phyloP scores from a whole-genome alignment of 805 yeast species.

The Teunomyces panamensis region DNA sequence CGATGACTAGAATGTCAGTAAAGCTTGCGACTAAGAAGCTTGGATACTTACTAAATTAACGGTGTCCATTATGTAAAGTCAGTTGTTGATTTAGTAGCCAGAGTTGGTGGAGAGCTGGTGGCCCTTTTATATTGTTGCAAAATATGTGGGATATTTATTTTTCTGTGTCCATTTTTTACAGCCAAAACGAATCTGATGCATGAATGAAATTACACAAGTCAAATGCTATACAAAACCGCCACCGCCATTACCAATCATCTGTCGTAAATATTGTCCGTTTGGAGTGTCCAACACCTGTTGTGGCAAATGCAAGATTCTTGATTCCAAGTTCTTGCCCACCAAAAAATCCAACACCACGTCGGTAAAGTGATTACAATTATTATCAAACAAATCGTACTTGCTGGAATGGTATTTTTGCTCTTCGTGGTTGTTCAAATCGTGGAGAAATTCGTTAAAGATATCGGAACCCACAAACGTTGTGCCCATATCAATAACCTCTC shows the following conservation, averaged over 20 bases:
- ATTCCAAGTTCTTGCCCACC: slow-evolving; percentile 55
- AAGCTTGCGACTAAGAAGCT: not conserved
- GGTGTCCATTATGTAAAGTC: not conserved
- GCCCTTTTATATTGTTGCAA: not conserved
- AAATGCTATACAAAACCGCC: slow-evolving; percentile 7
- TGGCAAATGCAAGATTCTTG: slow-evolving; percentile 51
- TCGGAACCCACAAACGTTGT: slow-evolving; percentile 51
- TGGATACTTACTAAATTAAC: not conserved
- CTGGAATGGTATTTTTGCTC: slow-evolving; percentile 43
- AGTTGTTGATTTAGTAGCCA: not conserved
- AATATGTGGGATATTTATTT: slow-evolving; percentile 1
- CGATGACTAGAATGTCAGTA: not conserved
- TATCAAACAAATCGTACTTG: slow-evolving; percentile 55
- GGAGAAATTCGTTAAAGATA: slow-evolving; percentile 50
- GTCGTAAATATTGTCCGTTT: slow-evolving; percentile 32
- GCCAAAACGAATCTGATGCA: slow-evolving; percentile 2
- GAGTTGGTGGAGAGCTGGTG: not conserved
- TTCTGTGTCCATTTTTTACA: slow-evolving; percentile 1
- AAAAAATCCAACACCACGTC: slow-evolving; percentile 55
- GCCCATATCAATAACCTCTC: slow-evolving; percentile 53
- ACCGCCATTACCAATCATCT: slow-evolving; percentile 29
- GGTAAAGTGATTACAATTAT: slow-evolving; percentile 69
- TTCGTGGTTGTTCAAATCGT: slow-evolving; percentile 41
- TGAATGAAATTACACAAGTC: not conserved
- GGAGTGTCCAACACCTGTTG: slow-evolving; percentile 43